phyloP scores from a whole-genome alignment of 208 protist species.

The Crithidia acanthocephali region DNA sequence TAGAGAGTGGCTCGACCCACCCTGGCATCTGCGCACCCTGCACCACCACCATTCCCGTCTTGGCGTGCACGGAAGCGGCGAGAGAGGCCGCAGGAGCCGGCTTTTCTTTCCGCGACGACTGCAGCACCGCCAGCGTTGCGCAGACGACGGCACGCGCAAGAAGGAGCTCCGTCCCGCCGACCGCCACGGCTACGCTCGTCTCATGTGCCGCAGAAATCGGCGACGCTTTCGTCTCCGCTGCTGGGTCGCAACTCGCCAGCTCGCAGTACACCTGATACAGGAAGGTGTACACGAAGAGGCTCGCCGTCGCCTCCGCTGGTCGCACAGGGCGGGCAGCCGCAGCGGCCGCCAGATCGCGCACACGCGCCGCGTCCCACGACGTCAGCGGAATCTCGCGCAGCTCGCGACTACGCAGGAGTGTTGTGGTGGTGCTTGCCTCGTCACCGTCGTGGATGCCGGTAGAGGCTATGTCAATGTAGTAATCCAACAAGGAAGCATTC shows the following conservation, averaged over 20 bases:
- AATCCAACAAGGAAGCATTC: conserved; percentile 49
- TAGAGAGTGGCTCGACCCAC: conserved; percentile 5
- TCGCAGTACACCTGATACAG: conserved; percentile 24
- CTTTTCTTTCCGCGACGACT: not conserved
- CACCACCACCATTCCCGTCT: conserved; percentile 9
- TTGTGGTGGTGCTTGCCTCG: not conserved
- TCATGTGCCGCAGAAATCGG: not conserved
- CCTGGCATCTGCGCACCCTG: not conserved
- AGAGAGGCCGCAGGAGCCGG: not conserved
- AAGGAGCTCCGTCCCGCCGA: not conserved
- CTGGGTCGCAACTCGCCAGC: not conserved
- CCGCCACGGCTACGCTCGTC: not conserved
- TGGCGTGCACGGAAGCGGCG: not conserved
- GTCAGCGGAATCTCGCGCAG: conserved; percentile 12
- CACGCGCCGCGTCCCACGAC: conserved; percentile 17
- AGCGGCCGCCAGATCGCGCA: conserved; percentile 7
- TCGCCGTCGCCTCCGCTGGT: conserved; percentile 19
- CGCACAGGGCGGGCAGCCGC: conserved; percentile 12
- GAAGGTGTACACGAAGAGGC: conserved; percentile 26
- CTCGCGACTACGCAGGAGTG: conserved; percentile 28
- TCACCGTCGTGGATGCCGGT: no score
- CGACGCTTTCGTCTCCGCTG: not conserved
- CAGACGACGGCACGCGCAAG: not conserved
- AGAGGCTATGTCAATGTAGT: conserved; percentile 73
- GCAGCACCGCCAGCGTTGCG: not conserved